Base-by-base conservation (phyloP, 176 grass and related monocot species). In the Themeda triandra region DNA sequence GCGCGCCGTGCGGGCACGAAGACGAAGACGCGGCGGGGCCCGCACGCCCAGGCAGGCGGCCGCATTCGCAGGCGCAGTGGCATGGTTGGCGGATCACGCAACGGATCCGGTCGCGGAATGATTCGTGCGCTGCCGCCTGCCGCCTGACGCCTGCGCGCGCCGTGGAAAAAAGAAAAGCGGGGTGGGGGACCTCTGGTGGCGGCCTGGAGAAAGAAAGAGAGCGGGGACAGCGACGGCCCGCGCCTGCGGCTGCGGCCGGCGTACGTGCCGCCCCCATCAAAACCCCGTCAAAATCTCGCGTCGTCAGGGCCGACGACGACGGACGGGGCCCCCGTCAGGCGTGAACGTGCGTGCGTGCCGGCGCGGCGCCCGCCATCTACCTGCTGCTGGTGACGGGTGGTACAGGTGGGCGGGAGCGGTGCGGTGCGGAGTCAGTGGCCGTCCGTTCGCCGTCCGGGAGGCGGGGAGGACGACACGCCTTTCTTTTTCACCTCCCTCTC, bases 91-190 rank as follows among this genome's bases (percentile, higher is more conserved):
- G 78, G 88, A 82, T 89, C 21, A 65, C 53, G 65, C 65, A 6
- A 64, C 42, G 88, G 78, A 77, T 82, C 78, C 73, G 71, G 65
- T 56, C 82, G 56, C 18, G 88, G 72, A 90, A 86, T 82, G 53
- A 86, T 82, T 51, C 78, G 78, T 63, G 54, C 7, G 58, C 39
- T n/a, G 48, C 2, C 10, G 23, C 21, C 33, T 21, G 66, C 66
- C 33, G n/a, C 1, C 54, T 58, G 53, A 6, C 8, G 66, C 66
- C 66, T 54, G 53, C 53, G 53, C 37, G 39, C 56, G 83, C 83
- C 65, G 77, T 51, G 71, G 63, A 5, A 28, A 21, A 60, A 45
- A 58, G 5, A 3, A 14, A 23, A 6, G 62, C 2, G 18, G 1
- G 18, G 2, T 6, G 12, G 18, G 49, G 48, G 48, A 13, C 10